Evolutionary conservation across 78 protist species (phyloP).

Genomic region (Dictyostelium purpureum): DNA sequence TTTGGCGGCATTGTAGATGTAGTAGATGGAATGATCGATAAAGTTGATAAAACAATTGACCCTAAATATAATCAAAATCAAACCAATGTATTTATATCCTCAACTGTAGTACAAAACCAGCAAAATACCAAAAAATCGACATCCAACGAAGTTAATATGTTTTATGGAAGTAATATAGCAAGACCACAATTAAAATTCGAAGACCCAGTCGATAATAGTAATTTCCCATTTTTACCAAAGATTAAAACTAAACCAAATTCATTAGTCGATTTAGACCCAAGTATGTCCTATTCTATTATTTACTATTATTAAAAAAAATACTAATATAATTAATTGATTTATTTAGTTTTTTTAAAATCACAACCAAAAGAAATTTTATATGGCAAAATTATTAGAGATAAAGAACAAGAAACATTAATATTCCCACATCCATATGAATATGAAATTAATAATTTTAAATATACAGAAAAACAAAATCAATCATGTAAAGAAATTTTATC

Average conservation of each 20-base stretch:
- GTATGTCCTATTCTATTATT: slow-evolving; percentile 4
- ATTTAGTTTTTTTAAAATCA: slow-evolving; percentile 23
- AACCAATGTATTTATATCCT: slow-evolving; percentile 39
- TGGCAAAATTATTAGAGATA: slow-evolving; percentile 38
- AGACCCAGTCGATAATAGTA: slow-evolving; percentile 81
- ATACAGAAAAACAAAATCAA: slow-evolving; percentile 8
- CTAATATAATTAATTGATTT: neutral
- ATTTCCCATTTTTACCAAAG: slow-evolving; percentile 86
- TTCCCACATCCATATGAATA: slow-evolving; percentile 86
- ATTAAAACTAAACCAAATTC: slow-evolving; percentile 85
- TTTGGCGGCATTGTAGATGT: slow-evolving; percentile 66
- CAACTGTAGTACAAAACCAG: slow-evolving; percentile 6
- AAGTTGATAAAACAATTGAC: slow-evolving; percentile 62
- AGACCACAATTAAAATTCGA: slow-evolving; percentile 79
- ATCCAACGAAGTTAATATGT: slow-evolving; percentile 61
- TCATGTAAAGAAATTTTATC: slow-evolving; percentile 21
- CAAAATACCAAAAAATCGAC: neutral
- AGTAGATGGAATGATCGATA: slow-evolving; percentile 75
- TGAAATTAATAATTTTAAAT: slow-evolving; percentile 23
- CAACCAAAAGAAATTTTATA: slow-evolving; percentile 27
- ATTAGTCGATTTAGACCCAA: slow-evolving; percentile 1
- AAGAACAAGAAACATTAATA: slow-evolving; percentile 61
- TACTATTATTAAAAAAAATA: neutral
- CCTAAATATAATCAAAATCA: slow-evolving; percentile 49
- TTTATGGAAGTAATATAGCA: slow-evolving; percentile 66